Evolutionary conservation across 2,329 filamentous ascomycete genomes (phyloP), one percentile per base, ranked within the genome.

Genomic region (Fusarium austroafricanum): DNA sequence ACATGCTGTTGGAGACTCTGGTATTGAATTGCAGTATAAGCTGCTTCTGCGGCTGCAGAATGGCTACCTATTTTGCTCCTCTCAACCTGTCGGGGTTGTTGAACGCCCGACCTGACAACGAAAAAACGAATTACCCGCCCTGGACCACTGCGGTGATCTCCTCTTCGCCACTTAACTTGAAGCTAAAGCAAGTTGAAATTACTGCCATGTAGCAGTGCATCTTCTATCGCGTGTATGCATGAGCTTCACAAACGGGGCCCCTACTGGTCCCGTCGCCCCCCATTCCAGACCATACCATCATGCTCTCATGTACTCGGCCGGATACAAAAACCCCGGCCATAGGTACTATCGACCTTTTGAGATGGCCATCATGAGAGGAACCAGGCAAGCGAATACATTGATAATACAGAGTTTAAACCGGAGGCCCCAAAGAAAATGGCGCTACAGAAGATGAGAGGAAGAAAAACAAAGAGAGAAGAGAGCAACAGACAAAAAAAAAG

Each of bases 91-190:
- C 53, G 62, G 62, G 51, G 51, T 63, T 46, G 63, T 67, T 37
- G 57, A 55, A 52, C 52, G 45, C 59, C 61, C 63, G 52, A 54
- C 59, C 56, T 70, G 59, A 44, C 50, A 72, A 52, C 51, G 31
- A 73, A 50, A 50, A 65, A 72, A 63, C 55, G 49, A 69, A 57
- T 67, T 72, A 63, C 70, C 67, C 68, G 71, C 71, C 58, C 58
- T 55, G 54, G 64, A 49, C 59, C 58, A 60, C 67, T 60, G 51
- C 51, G 59, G 59, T 66, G 70, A 68, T 69, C 62, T 65, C 64
- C 65, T 73, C 70, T 71, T 76, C 62, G 74, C 74, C 74, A 76
- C 74, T 71, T 65, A 61, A 62, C 56, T 55, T 55, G 59, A 69
- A 67, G 66, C 67, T 69, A 69, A 64, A 70, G 66, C 67, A 67